Percentiles rank a stretch among this genome's conserved stretches.
Evolutionary conservation across 2,329 filamentous ascomycete species (phyloP).

Genomic region (Fusarium paranaense): DNA sequence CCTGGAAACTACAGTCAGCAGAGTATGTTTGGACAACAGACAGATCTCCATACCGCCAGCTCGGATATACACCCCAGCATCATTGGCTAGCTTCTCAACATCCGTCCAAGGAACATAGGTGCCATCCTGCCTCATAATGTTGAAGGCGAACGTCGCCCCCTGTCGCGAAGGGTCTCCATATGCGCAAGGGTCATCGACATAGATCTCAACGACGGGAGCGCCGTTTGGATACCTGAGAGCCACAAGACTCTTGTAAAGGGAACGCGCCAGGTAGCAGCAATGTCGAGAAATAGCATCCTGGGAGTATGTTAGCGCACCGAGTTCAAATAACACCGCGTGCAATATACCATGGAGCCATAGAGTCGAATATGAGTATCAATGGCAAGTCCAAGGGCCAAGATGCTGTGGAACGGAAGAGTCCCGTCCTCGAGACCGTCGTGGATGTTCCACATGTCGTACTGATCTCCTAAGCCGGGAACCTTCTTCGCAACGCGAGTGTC

Average conservation of each 20-base stretch:
- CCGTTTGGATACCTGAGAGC: constrained; percentile 66
- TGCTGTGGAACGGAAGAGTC: constrained; percentile 73
- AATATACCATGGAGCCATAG: constrained; percentile 64
- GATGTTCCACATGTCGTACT: constrained; percentile 54
- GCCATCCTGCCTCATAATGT: constrained; percentile 65
- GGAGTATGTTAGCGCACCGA: not conserved
- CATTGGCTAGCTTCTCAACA: constrained; percentile 69
- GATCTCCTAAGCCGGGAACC: constrained; percentile 51
- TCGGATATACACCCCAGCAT: constrained; percentile 68
- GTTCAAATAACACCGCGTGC: not conserved
- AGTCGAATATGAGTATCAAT: constrained; percentile 67
- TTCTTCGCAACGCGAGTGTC: constrained; percentile 51
- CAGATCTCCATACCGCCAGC: constrained; percentile 56
- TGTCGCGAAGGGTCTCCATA: constrained; percentile 66
- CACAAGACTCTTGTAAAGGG: constrained; percentile 60
- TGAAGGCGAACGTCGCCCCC: constrained; percentile 74
- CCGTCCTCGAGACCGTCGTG: constrained; percentile 76
- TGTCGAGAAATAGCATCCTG: constrained; percentile 66
- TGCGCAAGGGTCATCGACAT: constrained; percentile 59
- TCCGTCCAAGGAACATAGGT: constrained; percentile 66
- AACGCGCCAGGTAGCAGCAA: constrained; percentile 63
- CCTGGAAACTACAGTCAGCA: constrained; percentile 45
- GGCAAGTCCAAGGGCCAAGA: constrained; percentile 70
- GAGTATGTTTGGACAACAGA: no score
- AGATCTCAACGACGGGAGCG: constrained; percentile 62